These are phyloP conservation scores for Starmera quercuum DNA, from an alignment of 805 yeast genomes.

Conservation along the genomic window DNA sequence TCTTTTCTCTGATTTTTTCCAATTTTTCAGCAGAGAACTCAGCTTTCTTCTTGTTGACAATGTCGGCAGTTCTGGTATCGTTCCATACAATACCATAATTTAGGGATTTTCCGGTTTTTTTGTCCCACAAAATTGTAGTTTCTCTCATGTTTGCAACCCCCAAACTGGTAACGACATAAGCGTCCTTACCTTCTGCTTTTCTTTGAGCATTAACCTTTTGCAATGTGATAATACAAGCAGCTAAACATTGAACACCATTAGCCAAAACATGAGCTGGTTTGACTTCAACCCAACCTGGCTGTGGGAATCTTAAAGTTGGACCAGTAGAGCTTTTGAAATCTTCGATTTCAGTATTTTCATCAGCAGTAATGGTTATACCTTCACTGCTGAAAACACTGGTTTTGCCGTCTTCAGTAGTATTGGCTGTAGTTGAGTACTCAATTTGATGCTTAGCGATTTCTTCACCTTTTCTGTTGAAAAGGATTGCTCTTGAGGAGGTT, in stretches of 20 bases:
- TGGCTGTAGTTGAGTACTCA: slow-evolving; percentile 74
- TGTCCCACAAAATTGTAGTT: slow-evolving; percentile 85
- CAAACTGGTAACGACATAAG: slow-evolving; percentile 60
- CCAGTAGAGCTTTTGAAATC: slow-evolving; percentile 36
- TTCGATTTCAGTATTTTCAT: slow-evolving; percentile 53
- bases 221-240: slow-evolving; percentile 51
- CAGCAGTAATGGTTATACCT: slow-evolving; percentile 60
- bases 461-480: slow-evolving; percentile 63
- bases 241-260: slow-evolving; percentile 74
- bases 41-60: slow-evolving; percentile 56
- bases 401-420: slow-evolving; percentile 36
- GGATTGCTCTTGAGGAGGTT: slow-evolving; percentile 82
- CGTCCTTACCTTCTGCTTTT: slow-evolving; percentile 32
- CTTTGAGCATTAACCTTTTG: slow-evolving; percentile 48
- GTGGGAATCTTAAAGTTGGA: slow-evolving; percentile 71
- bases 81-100: slow-evolving; percentile 92
- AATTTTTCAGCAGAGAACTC: slow-evolving; percentile 47
- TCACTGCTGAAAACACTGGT: slow-evolving; percentile 62
- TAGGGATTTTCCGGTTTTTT: slow-evolving; percentile 66
- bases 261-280: slow-evolving; percentile 78
- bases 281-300: slow-evolving; percentile 93
- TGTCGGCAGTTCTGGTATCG: slow-evolving; percentile 76
- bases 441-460: slow-evolving; percentile 87
- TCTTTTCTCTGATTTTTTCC: slow-evolving; percentile 49
- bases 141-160: slow-evolving; percentile 97